Conservation (phyloP, 176 grass and related monocot species). For the Aegilops umbellulata region DNA sequence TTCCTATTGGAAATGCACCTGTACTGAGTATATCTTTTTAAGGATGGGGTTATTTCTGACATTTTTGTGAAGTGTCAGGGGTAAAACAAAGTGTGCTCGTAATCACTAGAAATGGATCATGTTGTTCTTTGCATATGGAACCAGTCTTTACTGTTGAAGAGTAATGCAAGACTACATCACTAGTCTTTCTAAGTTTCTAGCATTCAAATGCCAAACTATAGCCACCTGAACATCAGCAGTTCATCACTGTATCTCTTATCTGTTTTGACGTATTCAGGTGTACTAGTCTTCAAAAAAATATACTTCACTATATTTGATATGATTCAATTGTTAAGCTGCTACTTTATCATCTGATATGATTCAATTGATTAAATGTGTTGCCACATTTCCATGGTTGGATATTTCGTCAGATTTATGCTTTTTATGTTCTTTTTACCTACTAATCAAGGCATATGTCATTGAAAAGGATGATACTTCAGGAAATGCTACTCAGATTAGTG, state of each 20-base stretch:
- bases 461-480: neutral
- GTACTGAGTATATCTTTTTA: neutral
- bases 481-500: neutral
- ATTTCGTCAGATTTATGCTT: neutral
- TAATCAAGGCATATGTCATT: no score
- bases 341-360: neutral
- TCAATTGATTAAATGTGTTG: neutral
- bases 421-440: neutral
- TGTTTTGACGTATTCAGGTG: conserved; percentile 6
- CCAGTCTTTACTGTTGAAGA: neutral
- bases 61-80: neutral
- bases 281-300: neutral
- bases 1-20: neutral
- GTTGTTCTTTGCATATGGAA: neutral
- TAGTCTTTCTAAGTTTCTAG: neutral
- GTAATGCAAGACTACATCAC: neutral
- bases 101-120: neutral
- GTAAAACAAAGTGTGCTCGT: neutral
- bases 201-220: neutral
- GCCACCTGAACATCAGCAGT: neutral
- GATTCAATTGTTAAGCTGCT: neutral
- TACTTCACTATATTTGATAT: neutral
- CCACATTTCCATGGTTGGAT: neutral
- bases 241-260: neutral
- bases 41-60: neutral